Base-by-base conservation (phyloP, 2,329 filamentous ascomycete genomes). In the Cadophora malorum region DNA sequence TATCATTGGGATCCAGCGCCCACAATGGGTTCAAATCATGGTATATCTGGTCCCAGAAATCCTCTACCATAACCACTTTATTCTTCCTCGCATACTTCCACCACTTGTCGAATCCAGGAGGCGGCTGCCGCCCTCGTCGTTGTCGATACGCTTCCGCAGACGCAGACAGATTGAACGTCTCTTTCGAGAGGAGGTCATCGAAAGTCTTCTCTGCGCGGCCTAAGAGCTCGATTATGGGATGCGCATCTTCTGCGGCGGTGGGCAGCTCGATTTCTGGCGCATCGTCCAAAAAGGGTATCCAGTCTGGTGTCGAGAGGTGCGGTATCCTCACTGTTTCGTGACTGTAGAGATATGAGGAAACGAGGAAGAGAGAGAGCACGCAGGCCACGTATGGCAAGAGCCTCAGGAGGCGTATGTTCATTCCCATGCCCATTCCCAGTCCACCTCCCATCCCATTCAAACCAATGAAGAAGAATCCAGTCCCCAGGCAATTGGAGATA, bases 101-200 rank as follows among this genome's bases (percentile, higher is more conserved):
- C 87, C 88, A 90, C 56, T 80, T 77, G 68, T 88, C 84, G 74
- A 90, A 90, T 23, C 85, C 86, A 0, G 87, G 88, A 3, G 88
- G 88, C 1, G 87, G 88, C 70, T 89, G 87, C 16, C 87, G 81
- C 12, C 86, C 86, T 65, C 87, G 81, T 63, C 83, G 81, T 49
- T 79, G 74, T 63, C 87, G 83, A 75, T 90, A 90, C 21, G 81
- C 81, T 8, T 78, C 76, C 7, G 84, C 83, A 1, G 84, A 82
- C 25, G 79, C 74, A 7, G 77, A 73, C 47, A 86, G 77, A 8
- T 79, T 80, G 25, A 76, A 78, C 2, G 80, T 79, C 65, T 81
- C 78, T 71, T 80, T 81, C 25, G 74, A 70, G 47, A 84, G 69
- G 19, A 82, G 64, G 14, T 74, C 74, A 2, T 79, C 74, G 67